Evolutionary conservation across 192 early-diverging fungal genomes (phyloP).

Genomic region (Backusella parvicylindrica): DNA sequence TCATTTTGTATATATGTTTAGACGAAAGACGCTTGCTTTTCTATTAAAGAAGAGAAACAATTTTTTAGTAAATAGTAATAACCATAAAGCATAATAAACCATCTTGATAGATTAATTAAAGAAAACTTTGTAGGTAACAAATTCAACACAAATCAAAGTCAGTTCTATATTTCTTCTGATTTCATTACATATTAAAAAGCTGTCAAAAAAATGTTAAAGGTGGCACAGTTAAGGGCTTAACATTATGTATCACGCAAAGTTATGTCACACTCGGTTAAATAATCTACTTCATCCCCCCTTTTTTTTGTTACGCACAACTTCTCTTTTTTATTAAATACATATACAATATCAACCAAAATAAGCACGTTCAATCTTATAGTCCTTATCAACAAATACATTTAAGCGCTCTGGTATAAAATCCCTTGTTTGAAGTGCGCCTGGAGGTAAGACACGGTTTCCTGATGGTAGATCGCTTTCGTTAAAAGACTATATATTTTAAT

Average conservation of each 20-base stretch:
- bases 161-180: not conserved
- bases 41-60: not conserved
- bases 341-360: not conserved
- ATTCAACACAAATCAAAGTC: not conserved
- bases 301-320: not conserved
- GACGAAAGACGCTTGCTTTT: not conserved
- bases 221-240: not conserved
- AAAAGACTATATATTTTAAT: constrained; percentile 38
- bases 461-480: constrained; percentile 32
- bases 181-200: not conserved
- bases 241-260: not conserved
- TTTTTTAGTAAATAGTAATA: not conserved
- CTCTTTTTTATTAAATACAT: not conserved
- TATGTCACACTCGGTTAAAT: not conserved
- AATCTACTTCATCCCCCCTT: not conserved
- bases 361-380: not conserved
- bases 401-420: constrained; percentile 42
- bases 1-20: too few relatives aligned
- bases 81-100: not conserved
- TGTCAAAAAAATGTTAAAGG: not conserved
- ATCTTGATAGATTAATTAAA: too few relatives aligned
- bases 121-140: not conserved
- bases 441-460: constrained; percentile 36
- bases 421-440: constrained; percentile 38
- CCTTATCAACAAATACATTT: constrained; percentile 30